phyloP scores from a whole-genome alignment of 805 yeast species.

The Sugiyamaella lignohabitans region DNA sequence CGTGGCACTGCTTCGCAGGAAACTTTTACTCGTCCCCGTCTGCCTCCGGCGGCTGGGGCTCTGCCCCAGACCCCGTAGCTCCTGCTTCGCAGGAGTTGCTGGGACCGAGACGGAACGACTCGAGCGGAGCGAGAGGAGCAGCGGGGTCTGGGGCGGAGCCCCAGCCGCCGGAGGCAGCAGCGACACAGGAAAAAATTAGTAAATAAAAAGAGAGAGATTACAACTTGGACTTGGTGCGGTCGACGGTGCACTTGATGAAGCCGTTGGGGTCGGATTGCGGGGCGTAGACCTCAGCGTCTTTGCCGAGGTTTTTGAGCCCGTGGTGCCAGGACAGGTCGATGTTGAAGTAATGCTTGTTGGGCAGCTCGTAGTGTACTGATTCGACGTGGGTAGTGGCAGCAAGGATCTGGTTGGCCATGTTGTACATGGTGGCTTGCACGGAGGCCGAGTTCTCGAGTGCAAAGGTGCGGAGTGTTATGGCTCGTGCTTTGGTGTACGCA shows the following conservation, averaged over 20 bases:
- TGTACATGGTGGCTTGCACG: constrained; percentile 95
- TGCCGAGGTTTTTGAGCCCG: constrained; percentile 56
- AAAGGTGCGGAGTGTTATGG: constrained; percentile 65
- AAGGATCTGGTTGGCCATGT: constrained; percentile 75
- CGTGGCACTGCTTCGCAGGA: background rate
- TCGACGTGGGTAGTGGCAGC: constrained; percentile 48
- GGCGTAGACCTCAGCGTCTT: constrained; percentile 73
- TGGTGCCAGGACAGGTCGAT: constrained; percentile 74
- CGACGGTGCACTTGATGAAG: constrained; percentile 79
- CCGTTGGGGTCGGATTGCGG: constrained; percentile 92
- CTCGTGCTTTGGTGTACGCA: constrained; percentile 56
- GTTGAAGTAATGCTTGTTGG: constrained; percentile 88
- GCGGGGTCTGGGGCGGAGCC: too few species aligned
- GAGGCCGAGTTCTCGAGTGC: constrained; percentile 87
- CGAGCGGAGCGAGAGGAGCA: background rate
- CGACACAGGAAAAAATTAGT: too few species aligned
- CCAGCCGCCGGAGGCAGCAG: too few species aligned
- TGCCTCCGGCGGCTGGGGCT: background rate
- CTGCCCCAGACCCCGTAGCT: background rate
- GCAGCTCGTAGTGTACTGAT: constrained; percentile 67
- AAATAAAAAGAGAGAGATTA: too few species aligned
- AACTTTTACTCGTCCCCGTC: background rate
- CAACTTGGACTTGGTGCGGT: constrained; percentile 57
- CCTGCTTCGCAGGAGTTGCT: too few species aligned
- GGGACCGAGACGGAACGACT: too few species aligned